Evolutionary conservation across 2,329 filamentous ascomycete species (phyloP).

Genomic region (Knoxdaviesia proteae): DNA sequence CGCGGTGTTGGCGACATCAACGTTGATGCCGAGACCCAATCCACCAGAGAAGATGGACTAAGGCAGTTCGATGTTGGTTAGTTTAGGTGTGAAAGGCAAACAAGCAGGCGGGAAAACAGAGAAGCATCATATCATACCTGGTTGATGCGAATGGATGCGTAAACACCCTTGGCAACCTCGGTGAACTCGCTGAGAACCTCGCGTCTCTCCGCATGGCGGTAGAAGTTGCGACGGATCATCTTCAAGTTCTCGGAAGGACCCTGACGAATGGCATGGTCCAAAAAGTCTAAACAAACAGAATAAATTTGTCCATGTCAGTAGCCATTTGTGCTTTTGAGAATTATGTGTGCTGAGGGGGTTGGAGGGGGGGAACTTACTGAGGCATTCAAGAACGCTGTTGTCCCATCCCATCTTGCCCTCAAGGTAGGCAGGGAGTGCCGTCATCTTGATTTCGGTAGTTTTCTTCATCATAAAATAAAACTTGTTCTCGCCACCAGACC

Average conservation of each 20-base stretch:
- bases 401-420: slow-evolving; percentile 37
- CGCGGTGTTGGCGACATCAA: slow-evolving; percentile 77
- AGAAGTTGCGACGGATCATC: slow-evolving; percentile 68
- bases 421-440: slow-evolving; percentile 45
- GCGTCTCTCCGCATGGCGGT: slow-evolving; percentile 29
- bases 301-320: background rate
- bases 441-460: slow-evolving; percentile 49
- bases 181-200: slow-evolving; percentile 34
- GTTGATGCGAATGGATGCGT: slow-evolving; percentile 63
- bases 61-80: slow-evolving; percentile 9
- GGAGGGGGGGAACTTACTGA: slow-evolving; percentile 24
- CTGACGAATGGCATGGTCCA: slow-evolving; percentile 76
- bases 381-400: slow-evolving; percentile 50
- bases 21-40: slow-evolving; percentile 56
- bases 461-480: slow-evolving; percentile 41
- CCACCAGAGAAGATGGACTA: slow-evolving; percentile 21
- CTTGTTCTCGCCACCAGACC: slow-evolving; percentile 18
- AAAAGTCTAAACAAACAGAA: slow-evolving; percentile 29
- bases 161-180: slow-evolving; percentile 74
- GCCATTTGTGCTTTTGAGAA: background rate
- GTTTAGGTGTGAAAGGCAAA: slow-evolving; percentile 9
- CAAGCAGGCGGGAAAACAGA: slow-evolving; percentile 5
- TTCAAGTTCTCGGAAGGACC: slow-evolving; percentile 47
- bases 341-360: background rate
- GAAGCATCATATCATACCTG: slow-evolving; percentile 13